Evolutionary conservation across 177 flowering plant genomes (phyloP).

Genomic region (Vitis hybrid): DNA sequence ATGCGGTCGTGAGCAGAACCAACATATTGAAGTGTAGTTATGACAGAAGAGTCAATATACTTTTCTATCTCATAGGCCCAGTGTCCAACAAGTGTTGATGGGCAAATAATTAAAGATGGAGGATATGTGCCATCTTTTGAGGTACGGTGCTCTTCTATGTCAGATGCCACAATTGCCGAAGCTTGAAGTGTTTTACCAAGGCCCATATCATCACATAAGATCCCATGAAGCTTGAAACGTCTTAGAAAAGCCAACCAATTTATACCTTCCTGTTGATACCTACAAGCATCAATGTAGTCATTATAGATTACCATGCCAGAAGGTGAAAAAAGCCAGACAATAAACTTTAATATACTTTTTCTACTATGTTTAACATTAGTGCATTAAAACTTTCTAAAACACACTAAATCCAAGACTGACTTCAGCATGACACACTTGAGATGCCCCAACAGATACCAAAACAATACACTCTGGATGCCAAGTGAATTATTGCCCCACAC

Average conservation of each 20-base stretch:
- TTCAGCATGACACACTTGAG: no score
- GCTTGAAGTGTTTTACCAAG: conserved; percentile 99
- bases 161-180: conserved; percentile 94
- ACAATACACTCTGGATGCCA: neutral
- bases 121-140: conserved; percentile 35
- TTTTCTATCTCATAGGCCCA: conserved; percentile 99
- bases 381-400: no score
- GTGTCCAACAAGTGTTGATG: conserved; percentile 96
- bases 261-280: conserved; percentile 99
- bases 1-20: conserved; percentile 90
- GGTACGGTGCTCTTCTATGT: conserved; percentile 68
- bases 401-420: no score
- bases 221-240: conserved; percentile 98
- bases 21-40: conserved; percentile 82
- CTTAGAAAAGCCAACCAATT: conserved; percentile 93
- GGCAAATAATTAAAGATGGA: conserved; percentile 87
- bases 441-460: neutral
- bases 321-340: no score
- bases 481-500: no score
- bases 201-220: conserved; percentile 99
- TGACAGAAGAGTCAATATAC: conserved; percentile 70
- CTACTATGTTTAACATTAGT: no score
- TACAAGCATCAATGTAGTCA: conserved; percentile 21
- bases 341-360: no score
- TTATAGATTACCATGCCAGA: neutral